Base-by-base conservation (phyloP, 169 alveolate species). In the Plasmodium vivax region DNA sequence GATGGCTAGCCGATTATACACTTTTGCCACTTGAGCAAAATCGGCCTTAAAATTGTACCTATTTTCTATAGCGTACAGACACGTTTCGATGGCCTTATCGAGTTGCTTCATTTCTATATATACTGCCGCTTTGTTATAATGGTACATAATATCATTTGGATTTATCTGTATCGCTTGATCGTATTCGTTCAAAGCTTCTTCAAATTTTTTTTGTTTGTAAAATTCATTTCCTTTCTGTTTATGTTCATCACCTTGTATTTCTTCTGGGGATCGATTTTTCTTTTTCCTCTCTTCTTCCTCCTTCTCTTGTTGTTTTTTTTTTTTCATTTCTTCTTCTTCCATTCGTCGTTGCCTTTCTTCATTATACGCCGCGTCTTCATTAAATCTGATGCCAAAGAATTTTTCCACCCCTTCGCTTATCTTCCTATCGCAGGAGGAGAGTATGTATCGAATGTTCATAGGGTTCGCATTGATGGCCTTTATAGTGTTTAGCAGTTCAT, bases 101-200 rank as follows among this genome's bases (percentile, higher is more conserved):
- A 96, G 98, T 2, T 98, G 97, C 68, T 98, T 98, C 99, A 96
- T 97, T 94, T 99, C 99, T 92, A 99, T 95, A 97, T 98, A 98
- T 38, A 98, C 99, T 30, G 99, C 99, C 12, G 99, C 99, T 84
- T 98, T 98, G 95, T 98, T 98, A 90, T 97, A 97, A 80, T 97
- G 96, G 82, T 96, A 96, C 77, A 98, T 90, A 62, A 98, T 95
- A 84, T 98, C 98, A 34, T 90, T 95, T 16, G 99, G 99, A 84
- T 98, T 97, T 16, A 82, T 84, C 83, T 96, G 98, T 56, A 98
- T 98, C 19, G 99, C 99, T 94, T 97, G 96, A 36, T 98, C 98
- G 96, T 98, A 99, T 83, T 96, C 96, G 83, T 97, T 98, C 91
- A 98, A 94, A 0, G 99, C 99, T 93, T 98, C 99, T 56, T 96